These are phyloP conservation scores for Clonostachys rhizophaga DNA, from an alignment of 2,329 filamentous ascomycete genomes.

Conservation along the genomic window DNA sequence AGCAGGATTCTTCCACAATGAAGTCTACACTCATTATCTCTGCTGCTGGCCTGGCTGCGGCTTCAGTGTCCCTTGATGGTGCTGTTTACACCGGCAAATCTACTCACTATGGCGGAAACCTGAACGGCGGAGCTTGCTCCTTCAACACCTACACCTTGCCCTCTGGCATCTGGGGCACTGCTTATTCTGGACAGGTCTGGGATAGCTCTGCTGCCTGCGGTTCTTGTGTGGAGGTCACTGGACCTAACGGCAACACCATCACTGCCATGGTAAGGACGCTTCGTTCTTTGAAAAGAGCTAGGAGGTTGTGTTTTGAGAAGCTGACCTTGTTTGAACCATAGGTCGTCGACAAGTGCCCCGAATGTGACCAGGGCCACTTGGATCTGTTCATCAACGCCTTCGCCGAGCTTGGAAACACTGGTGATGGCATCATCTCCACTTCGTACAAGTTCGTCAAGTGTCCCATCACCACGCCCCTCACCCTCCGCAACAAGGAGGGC, in stretches of 20 bases:
- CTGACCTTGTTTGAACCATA: conserved; percentile 6
- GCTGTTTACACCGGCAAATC: conserved; percentile 10
- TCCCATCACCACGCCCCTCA: conserved; percentile 32
- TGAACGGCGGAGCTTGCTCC: conserved; percentile 56
- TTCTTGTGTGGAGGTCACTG: conserved; percentile 54
- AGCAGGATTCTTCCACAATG: no score
- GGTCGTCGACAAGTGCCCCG: conserved; percentile 40
- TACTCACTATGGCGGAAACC: conserved; percentile 51
- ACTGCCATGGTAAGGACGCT: conserved; percentile 53
- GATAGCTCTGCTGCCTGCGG: conserved; percentile 51
- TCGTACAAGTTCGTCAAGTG: conserved; percentile 30
- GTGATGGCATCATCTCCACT: conserved; percentile 25
- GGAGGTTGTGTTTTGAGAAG: not conserved
- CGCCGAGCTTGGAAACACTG: conserved; percentile 23
- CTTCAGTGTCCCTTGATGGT: not conserved
- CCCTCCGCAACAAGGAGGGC: conserved; percentile 38
- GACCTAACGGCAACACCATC: conserved; percentile 50
- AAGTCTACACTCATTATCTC: not conserved
- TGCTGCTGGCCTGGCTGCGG: not conserved
- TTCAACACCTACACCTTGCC: conserved; percentile 61
- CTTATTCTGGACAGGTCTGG: conserved; percentile 56
- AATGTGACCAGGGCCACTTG: conserved; percentile 31
- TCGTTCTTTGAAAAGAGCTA: conserved; percentile 1
- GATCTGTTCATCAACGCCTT: conserved; percentile 40
- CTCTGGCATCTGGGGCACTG: conserved; percentile 53